Evolutionary conservation across 441 rosid species (phyloP), one percentile per base, ranked within the genome.

Genomic region (Adansonia grandidieri): DNA sequence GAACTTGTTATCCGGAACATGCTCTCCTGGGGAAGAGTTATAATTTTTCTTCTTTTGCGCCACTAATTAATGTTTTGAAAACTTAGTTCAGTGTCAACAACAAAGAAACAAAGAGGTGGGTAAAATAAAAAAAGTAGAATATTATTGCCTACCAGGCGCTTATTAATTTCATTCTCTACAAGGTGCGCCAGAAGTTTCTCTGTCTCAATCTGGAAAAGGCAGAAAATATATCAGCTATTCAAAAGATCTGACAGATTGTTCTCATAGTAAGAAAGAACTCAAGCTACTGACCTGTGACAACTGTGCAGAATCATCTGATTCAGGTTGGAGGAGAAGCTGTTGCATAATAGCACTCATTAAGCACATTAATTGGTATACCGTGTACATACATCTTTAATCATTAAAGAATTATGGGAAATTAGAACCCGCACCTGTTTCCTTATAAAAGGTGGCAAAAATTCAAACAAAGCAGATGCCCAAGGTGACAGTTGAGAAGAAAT

Each of bases 271-370:
- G 54, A 74, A 65, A 20, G 63, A 68, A 65, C 77, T 44, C 66
- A 75, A 72, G 51, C 70, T 71, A 72, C 48, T 77, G 85, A 97
- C 99, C 98, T 97, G 99, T 77, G 99, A 97, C 85, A 97, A 79
- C 89, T 94, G 99, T 24, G 99, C 99, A 67, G 99, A 94, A 85
- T 97, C 97, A 88, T 97, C 98, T 74, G 98, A 97, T 86, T 94
- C 99, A 10, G 98, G 98, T 79, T 78, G 82, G 71, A 97, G 99
- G 81, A 97, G 98, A 63, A 97, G 86, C 99, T 97, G 93, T 19
- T 79, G 61, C 77, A 86, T 72, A 13, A 79, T 62, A 37, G 71
- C 22, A 74, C 56, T 47, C 66, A 15, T 74, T 71, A 78, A 71
- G 74, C 71, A 83, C 51, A 48, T 54, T 40, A 24, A 45, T 20